Base-by-base conservation (phyloP, 2,329 filamentous ascomycete species). In the Colletotrichum aenigma region DNA sequence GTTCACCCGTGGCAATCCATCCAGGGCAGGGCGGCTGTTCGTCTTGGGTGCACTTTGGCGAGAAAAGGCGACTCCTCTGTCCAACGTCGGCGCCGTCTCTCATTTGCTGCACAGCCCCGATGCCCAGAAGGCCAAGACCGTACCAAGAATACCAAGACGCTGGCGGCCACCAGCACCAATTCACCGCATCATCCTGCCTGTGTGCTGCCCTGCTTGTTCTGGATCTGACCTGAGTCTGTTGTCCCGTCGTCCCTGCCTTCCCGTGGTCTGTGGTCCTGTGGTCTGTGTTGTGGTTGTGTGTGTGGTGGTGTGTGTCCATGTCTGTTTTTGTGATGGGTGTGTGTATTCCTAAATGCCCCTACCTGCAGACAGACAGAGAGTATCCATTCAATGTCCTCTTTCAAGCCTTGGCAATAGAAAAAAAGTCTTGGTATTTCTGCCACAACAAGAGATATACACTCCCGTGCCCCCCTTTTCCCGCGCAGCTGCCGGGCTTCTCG, bases 131-230 rank as follows among this genome's bases (percentile, higher is more conserved):
- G 76, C 76, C 76, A 77, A 77, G 76, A 73, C 74, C 21, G 4
- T 76, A 76, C 73, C 76, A 77, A 76, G 76, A 76, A 69, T 77
- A 76, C 76, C 76, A 77, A 76, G 76, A 76, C 76, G 67, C 67
- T 77, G 68, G 73, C 74, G 74, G 70, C 72, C 73, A 76, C 69
- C 76, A 68, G 55, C 61, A 66, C 66, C 38, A 66, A 76, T 77
- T 70, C 74, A 76, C 76, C 76, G 76, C 76, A 74, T 77, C 76
- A 76, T 77, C 71, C 60, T 66, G 60, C 55, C 28, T 24, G 13
- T 38, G 34, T 38, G 36, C 16, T 38, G 36, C 36, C 28, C n/a
- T 15, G 28, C 21, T 26, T 30, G 26, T 55, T 3, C 62, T 65
- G 56, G 36, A 38, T 38, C 36, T 38, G 38, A n/a, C 38, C 30